A percentile compares a stretch with the other conserved stretches of the same genome.
Conservation (phyloP, 1,139 yeast genomes). For the Blastobotrys proliferans region DNA sequence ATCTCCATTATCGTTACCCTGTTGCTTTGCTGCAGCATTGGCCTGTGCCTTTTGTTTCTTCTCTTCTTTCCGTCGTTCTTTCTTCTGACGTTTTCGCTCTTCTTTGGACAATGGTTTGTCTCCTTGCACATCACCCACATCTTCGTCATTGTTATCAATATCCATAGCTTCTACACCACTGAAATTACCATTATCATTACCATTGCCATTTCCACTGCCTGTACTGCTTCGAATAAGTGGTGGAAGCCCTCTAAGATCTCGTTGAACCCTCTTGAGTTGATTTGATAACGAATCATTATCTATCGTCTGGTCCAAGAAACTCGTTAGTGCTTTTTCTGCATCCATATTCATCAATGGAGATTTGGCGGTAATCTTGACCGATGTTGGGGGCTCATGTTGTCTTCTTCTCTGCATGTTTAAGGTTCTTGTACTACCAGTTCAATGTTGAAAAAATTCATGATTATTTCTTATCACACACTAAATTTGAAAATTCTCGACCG, state of each 20-base stretch:
- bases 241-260: constrained; percentile 72
- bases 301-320: constrained; percentile 49
- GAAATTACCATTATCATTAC: constrained; percentile 6
- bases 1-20: background rate
- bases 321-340: constrained; percentile 43
- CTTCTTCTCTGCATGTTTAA: too few relatives aligned
- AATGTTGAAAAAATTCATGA: too few relatives aligned
- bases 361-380: constrained; percentile 27
- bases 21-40: constrained; percentile 1
- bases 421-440: too few relatives aligned
- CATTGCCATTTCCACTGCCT: constrained; percentile 11
- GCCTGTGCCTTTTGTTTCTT: constrained; percentile 21
- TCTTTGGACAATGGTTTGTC: constrained; percentile 28
- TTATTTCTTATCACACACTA: too few relatives aligned
- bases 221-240: constrained; percentile 38
- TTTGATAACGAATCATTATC: constrained; percentile 44
- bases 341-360: constrained; percentile 32
- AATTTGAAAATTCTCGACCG: too few relatives aligned
- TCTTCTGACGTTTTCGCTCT: constrained; percentile 39
- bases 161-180: constrained; percentile 4
- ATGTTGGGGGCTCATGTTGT: constrained; percentile 24
- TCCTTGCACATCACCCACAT: constrained; percentile 6
- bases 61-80: constrained; percentile 38
- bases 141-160: constrained; percentile 4
- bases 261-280: constrained; percentile 62